A percentile compares a stretch with the other conserved stretches of the same genome.
These are phyloP conservation scores for Purpureocillium takamizusanense DNA, from an alignment of 2,329 filamentous ascomycete species.

Conservation along the genomic window DNA sequence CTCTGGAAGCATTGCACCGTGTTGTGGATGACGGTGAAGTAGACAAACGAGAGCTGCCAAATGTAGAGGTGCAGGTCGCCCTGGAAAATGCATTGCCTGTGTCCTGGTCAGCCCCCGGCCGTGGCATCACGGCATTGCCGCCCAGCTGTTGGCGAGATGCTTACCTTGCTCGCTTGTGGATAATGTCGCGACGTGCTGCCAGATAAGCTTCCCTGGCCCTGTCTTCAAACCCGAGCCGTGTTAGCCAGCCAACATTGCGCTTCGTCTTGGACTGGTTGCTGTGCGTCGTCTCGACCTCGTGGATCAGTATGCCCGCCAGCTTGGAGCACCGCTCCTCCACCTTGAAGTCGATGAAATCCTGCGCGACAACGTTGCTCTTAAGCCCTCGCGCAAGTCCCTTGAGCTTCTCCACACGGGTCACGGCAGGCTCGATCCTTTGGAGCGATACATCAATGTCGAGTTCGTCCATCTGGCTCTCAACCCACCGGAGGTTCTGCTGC, in stretches of 20 bases:
- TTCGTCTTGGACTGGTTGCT: conserved; percentile 70
- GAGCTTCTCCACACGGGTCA: conserved; percentile 75
- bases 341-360: conserved; percentile 88
- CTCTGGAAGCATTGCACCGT: conserved; percentile 81
- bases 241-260: conserved; percentile 74
- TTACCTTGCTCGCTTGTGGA: conserved; percentile 77
- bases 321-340: conserved; percentile 75
- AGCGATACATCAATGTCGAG: conserved; percentile 93
- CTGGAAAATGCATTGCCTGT: conserved; percentile 87
- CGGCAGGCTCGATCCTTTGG: conserved; percentile 79
- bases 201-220: conserved; percentile 82
- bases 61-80: conserved; percentile 89
- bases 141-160: background rate
- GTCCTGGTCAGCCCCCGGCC: too few relatives aligned
- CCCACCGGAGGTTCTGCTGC: conserved; percentile 91
- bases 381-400: conserved; percentile 70
- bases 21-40: conserved; percentile 90
- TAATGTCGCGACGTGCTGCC: conserved; percentile 64
- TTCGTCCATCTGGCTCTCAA: conserved; percentile 90
- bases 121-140: background rate
- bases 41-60: conserved; percentile 90
- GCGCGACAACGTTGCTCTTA: conserved; percentile 77
- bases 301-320: conserved; percentile 66
- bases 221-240: conserved; percentile 82
- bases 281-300: conserved; percentile 69